Percentiles rank a stretch among this genome's conserved stretches.
Conservation (phyloP, 1,284 basidiomycete genomes). For the Mycena citricolor region DNA sequence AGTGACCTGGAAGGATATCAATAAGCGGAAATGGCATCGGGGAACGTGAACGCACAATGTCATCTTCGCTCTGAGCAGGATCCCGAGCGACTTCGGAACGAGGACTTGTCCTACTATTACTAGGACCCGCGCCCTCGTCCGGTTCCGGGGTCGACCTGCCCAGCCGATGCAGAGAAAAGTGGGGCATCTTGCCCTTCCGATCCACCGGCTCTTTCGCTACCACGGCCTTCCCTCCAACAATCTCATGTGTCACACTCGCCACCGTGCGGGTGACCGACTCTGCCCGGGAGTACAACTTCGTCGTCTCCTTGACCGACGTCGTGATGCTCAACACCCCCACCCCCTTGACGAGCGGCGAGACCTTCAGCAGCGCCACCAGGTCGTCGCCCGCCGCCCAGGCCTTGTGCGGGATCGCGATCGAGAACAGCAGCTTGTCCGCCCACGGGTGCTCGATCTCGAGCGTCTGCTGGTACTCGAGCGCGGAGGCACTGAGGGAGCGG, state of each 20-base stretch:
- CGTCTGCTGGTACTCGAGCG: conserved; percentile 93
- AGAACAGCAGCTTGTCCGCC: conserved; percentile 93
- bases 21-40: neutral
- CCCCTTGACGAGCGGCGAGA: conserved; percentile 85
- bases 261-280: conserved; percentile 64
- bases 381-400: conserved; percentile 90
- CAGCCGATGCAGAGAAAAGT: conserved; percentile 17
- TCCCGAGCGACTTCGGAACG: conserved; percentile 6
- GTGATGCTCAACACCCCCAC: conserved; percentile 68
- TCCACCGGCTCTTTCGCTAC: conserved; percentile 31
- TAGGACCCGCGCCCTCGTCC: conserved; percentile 8
- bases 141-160: neutral
- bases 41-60: conserved; percentile 13
- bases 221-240: conserved; percentile 62
- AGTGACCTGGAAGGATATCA: conserved; percentile 28
- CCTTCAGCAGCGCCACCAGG: conserved; percentile 80
- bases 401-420: conserved; percentile 81
- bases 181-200: conserved; percentile 31
- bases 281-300: conserved; percentile 60
- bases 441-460: conserved; percentile 91
- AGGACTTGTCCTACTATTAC: neutral
- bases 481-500: conserved; percentile 74
- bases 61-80: conserved; percentile 18
- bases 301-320: conserved; percentile 75
- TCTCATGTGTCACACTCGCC: conserved; percentile 68